Conservation (phyloP, 352 stramenopile species). For the Globisporangium radiosum region DNA sequence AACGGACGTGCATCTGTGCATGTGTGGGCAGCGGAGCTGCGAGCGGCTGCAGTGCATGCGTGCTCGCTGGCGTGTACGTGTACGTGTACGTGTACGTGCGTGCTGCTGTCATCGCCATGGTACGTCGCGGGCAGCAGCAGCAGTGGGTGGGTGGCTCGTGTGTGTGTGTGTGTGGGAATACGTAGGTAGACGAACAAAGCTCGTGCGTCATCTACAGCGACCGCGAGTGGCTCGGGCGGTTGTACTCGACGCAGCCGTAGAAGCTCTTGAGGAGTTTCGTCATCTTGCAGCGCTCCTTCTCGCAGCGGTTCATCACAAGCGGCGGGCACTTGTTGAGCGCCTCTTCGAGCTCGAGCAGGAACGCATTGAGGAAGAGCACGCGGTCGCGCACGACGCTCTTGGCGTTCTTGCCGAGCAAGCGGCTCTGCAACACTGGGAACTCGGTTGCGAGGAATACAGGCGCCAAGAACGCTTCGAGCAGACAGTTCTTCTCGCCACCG, state of each 20-base stretch:
- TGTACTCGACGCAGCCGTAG: slow-evolving; percentile 56
- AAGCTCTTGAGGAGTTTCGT: slow-evolving; percentile 85
- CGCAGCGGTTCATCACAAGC: slow-evolving; percentile 62
- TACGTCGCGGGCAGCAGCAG: no score
- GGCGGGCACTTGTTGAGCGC: slow-evolving; percentile 72
- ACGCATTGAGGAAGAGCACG: slow-evolving; percentile 79
- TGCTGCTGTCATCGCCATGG: no score
- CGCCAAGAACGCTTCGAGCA: slow-evolving; percentile 63
- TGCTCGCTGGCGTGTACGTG: no score
- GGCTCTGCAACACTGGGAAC: slow-evolving; percentile 65
- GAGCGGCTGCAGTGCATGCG: no score
- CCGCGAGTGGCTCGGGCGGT: slow-evolving; percentile 30
- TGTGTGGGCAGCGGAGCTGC: not conserved
- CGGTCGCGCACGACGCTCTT: slow-evolving; percentile 70
- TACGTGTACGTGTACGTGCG: no score
- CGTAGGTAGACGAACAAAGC: not conserved
- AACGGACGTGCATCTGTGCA: not conserved
- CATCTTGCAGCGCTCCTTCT: slow-evolving; percentile 79
- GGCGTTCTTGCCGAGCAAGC: slow-evolving; percentile 77
- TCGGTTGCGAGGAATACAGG: slow-evolving; percentile 65
- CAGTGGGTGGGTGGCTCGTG: not conserved
- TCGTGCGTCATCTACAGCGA: slow-evolving; percentile 30
- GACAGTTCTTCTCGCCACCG: slow-evolving; percentile 52
- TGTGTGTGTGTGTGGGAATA: not conserved
- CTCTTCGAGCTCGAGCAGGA: slow-evolving; percentile 68